A percentile compares a stretch with the other conserved stretches of the same genome.
Evolutionary conservation across 1,139 yeast genomes (phyloP).

Genomic region (Saccharomyces hybrid): DNA sequence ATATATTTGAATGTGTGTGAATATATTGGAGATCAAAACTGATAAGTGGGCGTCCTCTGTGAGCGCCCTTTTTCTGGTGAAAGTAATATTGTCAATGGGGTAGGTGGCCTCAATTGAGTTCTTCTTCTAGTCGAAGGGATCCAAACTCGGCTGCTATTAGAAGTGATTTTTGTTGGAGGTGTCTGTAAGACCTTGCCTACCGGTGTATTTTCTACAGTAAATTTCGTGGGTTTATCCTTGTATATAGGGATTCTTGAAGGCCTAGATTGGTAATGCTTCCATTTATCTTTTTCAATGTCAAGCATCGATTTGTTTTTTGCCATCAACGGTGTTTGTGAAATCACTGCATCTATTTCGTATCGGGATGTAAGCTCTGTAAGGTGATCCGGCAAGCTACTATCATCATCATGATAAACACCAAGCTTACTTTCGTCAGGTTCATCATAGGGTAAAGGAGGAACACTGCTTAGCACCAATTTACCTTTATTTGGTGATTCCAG

Average conservation of each 20-base stretch:
- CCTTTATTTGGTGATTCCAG: background rate
- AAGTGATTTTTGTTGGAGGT: constrained; percentile 1
- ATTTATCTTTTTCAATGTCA: constrained; percentile 5
- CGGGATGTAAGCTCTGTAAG: background rate
- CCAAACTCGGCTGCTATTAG: constrained; percentile 7
- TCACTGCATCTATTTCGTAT: background rate
- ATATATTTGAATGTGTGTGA: no score
- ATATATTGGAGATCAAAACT: background rate
- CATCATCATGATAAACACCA: background rate
- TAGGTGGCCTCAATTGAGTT: constrained; percentile 16
- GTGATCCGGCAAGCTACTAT: background rate
- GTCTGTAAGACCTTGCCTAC: background rate
- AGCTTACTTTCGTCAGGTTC: background rate
- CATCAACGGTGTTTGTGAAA: background rate
- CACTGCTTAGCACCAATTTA: constrained; percentile 2
- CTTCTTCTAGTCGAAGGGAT: constrained; percentile 11
- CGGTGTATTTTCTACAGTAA: background rate
- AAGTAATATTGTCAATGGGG: constrained; percentile 18
- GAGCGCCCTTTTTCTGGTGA: constrained; percentile 5
- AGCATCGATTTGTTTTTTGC: background rate
- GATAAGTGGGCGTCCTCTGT: background rate
- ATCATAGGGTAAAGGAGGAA: constrained; percentile 2
- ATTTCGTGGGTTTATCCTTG: background rate
- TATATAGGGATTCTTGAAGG: constrained; percentile 4
- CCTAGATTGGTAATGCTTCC: constrained; percentile 2